Base-by-base conservation (phyloP, 163 green algal genomes). In the Prototheca wickerhamii region DNA sequence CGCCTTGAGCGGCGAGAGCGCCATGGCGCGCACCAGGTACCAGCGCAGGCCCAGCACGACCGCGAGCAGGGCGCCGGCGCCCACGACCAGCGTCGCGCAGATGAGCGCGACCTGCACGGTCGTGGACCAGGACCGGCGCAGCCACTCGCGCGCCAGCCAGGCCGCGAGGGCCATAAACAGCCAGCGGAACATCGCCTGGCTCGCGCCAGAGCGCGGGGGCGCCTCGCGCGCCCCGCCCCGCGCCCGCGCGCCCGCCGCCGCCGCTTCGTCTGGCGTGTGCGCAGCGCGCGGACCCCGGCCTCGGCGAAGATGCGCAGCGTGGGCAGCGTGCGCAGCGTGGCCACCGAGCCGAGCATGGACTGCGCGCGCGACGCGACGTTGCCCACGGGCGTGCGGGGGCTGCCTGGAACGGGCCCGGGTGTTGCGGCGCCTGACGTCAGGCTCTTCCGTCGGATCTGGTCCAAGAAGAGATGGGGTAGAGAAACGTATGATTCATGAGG, bases 31-130 rank as follows among this genome's bases (percentile, higher is more conserved):
- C 2, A 26, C 37, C 26, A 71, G 58, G 49, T 60, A 70, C 4
- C 57, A 50, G 33, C 65, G 54, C 25, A 58, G 34, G 37, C 40
- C 46, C n/a, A 73, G 52, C 51, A 74, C 70, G 26, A 77, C 42
- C 12, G 65, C 34, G 25, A 58, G 52, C 35, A 69, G 35, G 29
- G 59, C 43, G 3, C 58, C 60, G 55, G 70, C 35, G 2, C 53
- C 58, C 44, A 65, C 29, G 18, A 62, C 44, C 2, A 53, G 30
- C 2, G 73, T 75, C 25, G 32, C 34, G 8, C 51, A 37, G 15
- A 80, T 56, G 51, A 80, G 53, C 32, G 63, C 33, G 30, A 80
- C 50, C 33, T 77, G 69, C 30, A 75, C 57, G 1, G 73, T 70
- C 4, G 52, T 33, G 10, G 29, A 58, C 73, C 73, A 68, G 1